Base-by-base conservation (phyloP, 768 basidiomycete genomes). In the Calocybe indica region DNA sequence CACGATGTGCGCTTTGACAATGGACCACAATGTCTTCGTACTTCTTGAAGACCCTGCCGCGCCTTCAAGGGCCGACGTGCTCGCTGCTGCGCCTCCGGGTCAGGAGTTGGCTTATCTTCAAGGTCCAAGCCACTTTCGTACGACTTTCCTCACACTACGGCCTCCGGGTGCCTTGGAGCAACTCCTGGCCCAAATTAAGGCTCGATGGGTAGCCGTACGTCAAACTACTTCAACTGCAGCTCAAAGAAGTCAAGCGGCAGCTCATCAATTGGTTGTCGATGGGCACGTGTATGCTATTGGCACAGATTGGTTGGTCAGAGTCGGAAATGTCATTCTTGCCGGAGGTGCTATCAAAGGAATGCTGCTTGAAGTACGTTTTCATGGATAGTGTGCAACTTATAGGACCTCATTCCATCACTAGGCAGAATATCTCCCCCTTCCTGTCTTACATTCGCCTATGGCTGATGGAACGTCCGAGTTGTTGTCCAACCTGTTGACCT, bases 351-450 rank as follows among this genome's bases (percentile, higher is more conserved):
- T 85, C 3, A 88, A 82, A 57, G 88, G 88, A n/a, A 88, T 92
- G 84, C 70, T 92, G 36, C 69, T 92, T 28, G 88, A 92, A 80
- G 88, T 87, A 49, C 50, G 43, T 46, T 5, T 13, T 13, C 40
- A 47, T 46, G 56, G 31, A 45, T 30, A 8, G 32, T 55, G 14
- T 9, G 35, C 34, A 3, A 22, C 48, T 36, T 46, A 30, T 46
- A 45, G 37, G 6, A 33, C 11, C 13, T 45, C 22, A 41, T 31
- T 31, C 13, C n/a, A 34, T 22, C 4, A 22, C 4, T 49, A 89
- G 88, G 88, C 86, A 6, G 88, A 92, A 61, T 92, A 91, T 60
- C 76, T 90, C 11, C 88, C 88, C 2, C 68, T 92, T 9, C 83
- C 87, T 2, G 74, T 74, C 33, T 74, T 88, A 48, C 79, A 79